Conservation (phyloP, 371 early-diverging fungal species). For the Entomophthora muscae region DNA sequence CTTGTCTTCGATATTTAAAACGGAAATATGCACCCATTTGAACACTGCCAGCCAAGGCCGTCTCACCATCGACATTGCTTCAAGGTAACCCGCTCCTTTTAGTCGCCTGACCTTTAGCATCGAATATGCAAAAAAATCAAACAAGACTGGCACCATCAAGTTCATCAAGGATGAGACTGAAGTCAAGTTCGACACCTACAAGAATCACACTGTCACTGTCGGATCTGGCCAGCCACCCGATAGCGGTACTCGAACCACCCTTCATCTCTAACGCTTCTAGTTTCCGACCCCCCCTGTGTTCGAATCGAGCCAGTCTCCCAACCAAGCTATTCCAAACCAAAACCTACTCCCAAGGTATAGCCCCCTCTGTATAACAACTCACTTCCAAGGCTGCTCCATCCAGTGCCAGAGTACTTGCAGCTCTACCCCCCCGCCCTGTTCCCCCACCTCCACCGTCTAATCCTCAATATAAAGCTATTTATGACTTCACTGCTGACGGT, state of each 20-base stretch:
- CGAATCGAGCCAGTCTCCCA: constrained; percentile 20
- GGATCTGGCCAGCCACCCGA: constrained; percentile 45
- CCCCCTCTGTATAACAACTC: constrained; percentile 6
- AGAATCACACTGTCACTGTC: constrained; percentile 55
- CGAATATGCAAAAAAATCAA: constrained; percentile 56
- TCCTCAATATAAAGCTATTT: constrained; percentile 47
- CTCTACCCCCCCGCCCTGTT: constrained; percentile 18
- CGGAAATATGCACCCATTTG: constrained; percentile 8
- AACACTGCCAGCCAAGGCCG: constrained; percentile 22
- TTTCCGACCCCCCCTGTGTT: constrained; percentile 37
- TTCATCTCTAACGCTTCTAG: constrained; percentile 10
- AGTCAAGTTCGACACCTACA: constrained; percentile 37
- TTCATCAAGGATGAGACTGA: constrained; percentile 53
- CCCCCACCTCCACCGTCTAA: constrained; percentile 39
- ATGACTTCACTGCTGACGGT: constrained; percentile 45
- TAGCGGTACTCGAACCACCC: constrained; percentile 20
- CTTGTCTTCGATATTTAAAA: constrained; percentile 24
- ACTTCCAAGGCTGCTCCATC: no score
- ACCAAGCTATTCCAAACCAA: constrained; percentile 12
- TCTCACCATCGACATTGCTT: constrained; percentile 32
- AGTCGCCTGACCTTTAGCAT: constrained; percentile 17
- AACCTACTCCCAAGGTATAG: constrained; percentile 11
- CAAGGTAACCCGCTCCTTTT: constrained; percentile 11
- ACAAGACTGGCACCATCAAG: constrained; percentile 52
- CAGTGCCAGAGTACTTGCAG: no score